Conservation (phyloP, 768 basidiomycete genomes). For the Russula abietina region DNA sequence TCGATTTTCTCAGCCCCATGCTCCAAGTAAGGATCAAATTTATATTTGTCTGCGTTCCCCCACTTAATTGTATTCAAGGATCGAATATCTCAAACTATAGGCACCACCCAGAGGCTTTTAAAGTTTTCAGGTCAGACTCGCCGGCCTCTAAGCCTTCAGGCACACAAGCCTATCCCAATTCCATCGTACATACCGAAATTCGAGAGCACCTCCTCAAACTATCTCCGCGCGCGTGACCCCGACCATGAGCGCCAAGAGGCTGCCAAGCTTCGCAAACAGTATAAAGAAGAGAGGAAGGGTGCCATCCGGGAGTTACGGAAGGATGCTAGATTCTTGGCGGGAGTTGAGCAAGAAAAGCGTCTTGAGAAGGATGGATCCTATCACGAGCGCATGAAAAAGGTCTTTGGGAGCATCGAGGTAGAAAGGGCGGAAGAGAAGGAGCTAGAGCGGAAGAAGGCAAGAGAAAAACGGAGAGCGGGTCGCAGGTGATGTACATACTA, state of each 20-base stretch:
- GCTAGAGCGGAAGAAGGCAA: conserved; percentile 76
- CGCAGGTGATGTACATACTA: conserved; percentile 45
- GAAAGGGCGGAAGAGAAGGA: conserved; percentile 95
- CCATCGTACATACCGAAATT: conserved; percentile 92
- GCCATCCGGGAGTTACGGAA: conserved; percentile 95
- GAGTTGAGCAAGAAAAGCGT: conserved; percentile 79
- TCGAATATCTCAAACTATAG: conserved; percentile 10
- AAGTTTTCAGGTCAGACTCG: conserved; percentile 70
- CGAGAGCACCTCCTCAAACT: conserved; percentile 67
- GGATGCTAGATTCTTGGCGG: conserved; percentile 89
- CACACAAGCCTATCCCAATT: conserved; percentile 95
- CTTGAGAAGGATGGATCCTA: conserved; percentile 79
- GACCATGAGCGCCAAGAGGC: conserved; percentile 87
- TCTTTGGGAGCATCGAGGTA: conserved; percentile 66
- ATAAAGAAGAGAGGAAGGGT: conserved; percentile 95
- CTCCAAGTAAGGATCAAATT: conserved; percentile 46
- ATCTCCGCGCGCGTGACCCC: conserved; percentile 77
- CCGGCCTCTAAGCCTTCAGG: conserved; percentile 75
- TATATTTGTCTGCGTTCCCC: neutral
- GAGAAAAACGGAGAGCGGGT: conserved; percentile 71
- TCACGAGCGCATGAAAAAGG: conserved; percentile 76
- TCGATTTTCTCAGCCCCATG: conserved; percentile 40
- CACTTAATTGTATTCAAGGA: conserved; percentile 6
- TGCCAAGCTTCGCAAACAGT: conserved; percentile 76
- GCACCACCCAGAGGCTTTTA: conserved; percentile 46